Base-by-base conservation (phyloP, 2,329 filamentous ascomycete genomes). In the Neofusicoccum sp. region DNA sequence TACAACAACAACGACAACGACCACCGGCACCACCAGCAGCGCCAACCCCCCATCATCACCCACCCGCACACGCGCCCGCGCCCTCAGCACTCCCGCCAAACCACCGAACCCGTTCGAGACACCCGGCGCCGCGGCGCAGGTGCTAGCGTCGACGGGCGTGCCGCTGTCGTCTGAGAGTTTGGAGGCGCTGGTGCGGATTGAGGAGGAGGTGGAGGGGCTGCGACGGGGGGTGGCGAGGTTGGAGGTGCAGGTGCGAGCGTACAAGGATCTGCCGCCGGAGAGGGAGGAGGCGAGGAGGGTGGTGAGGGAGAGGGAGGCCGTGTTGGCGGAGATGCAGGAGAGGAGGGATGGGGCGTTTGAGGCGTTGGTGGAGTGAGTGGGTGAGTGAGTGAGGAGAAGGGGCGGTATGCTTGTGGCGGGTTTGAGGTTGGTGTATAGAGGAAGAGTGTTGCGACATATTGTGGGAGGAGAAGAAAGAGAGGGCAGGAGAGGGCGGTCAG, bases 271-370 rank as follows among this genome's bases (percentile, higher is more conserved):
- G 45, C 89, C 92, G 1, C 86, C 86, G 5, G 87, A 96, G 68
- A 75, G 84, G 7, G 82, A 87, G 49, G 81, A 84, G 48, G 91
- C 91, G 36, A 83, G 87, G 66, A 76, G 79, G n/a, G 86, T 90
- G 70, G 80, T 96, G 30, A 88, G 89, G 65, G 78, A 80, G 31
- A 75, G 92, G 44, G 84, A 89, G 62, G 76, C 78, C 1, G 85
- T 91, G 68, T 77, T 96, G 47, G 80, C 82, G 40, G 75, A 77
- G 8, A 75, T 91, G 56, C 86, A 82, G 30, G 80, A 80, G 64
- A 80, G 82, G 66, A 83, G 92, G 58, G 91, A 96, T 71, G 81
- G 78, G 31, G 79, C 91, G 59, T 96, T 96, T 70, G 91, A 93
- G 70, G 83, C 81, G 1, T 71, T 95, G 48, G 85, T 91, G 2